phyloP scores from a whole-genome alignment of 164 flowering plant species.

The Euptelea pleiosperma region DNA sequence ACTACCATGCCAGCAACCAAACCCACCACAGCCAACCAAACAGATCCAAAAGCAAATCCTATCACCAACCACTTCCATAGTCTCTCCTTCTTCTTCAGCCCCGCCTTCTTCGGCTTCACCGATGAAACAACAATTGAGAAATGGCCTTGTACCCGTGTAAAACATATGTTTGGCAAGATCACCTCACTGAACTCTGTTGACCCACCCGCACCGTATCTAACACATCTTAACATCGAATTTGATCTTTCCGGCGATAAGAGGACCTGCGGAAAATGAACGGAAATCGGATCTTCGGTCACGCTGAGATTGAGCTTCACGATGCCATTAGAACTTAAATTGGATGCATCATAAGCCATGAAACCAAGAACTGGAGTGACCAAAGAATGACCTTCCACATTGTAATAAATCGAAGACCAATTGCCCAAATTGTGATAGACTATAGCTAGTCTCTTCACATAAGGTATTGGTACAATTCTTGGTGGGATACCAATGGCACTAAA shows the following conservation, averaged over 20 bases:
- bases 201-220: conserved; percentile 40
- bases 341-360: conserved; percentile 45
- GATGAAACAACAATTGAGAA: conserved; percentile 39
- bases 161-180: conserved; percentile 29
- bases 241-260: conserved; percentile 1
- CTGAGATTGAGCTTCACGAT: conserved; percentile 23
- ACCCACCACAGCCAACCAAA: conserved; percentile 31
- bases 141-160: conserved; percentile 33
- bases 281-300: conserved; percentile 29
- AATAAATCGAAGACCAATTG: conserved; percentile 55
- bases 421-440: conserved; percentile 54
- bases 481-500: conserved; percentile 53
- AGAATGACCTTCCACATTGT: conserved; percentile 41
- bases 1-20: conserved; percentile 24
- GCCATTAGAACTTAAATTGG: conserved; percentile 20
- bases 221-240: conserved; percentile 37
- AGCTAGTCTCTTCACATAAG: conserved; percentile 48
- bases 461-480: conserved; percentile 39
- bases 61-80: conserved; percentile 40
- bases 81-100: conserved; percentile 20
- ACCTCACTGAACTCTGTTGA: conserved; percentile 28
- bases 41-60: conserved; percentile 34
- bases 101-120: neutral
- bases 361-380: conserved; percentile 50
- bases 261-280: conserved; percentile 25